Conservation (phyloP, 139 green algal species). For the Pleodorina starrii region DNA sequence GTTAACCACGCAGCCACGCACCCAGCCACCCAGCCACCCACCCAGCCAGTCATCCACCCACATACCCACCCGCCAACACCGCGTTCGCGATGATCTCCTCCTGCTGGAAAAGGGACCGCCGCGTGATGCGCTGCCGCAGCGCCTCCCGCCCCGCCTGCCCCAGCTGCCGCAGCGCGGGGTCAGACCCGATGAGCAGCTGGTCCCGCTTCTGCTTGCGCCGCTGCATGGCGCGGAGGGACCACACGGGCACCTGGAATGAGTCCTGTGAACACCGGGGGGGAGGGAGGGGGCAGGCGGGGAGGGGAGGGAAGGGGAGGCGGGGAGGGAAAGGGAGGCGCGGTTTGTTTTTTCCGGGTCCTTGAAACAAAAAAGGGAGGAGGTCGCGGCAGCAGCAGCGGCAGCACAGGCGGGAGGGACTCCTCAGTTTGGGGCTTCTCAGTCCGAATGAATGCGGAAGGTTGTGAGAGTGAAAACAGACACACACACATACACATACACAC, state of each 20-base stretch:
- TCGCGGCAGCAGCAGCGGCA: too few species aligned
- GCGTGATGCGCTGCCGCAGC: constrained; percentile 29
- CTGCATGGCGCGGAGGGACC: constrained; percentile 54
- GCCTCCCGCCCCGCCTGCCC: constrained; percentile 30
- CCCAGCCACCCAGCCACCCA: too few species aligned
- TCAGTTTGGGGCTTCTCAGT: too few species aligned
- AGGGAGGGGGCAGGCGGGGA: neutral
- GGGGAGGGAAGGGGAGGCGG: neutral
- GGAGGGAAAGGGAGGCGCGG: too few species aligned
- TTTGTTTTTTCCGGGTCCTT: too few species aligned
- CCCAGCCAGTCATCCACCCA: neutral
- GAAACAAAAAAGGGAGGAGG: too few species aligned
- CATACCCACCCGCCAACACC: constrained; percentile 10
- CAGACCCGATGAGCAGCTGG: neutral
- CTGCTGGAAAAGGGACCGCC: constrained; percentile 50
- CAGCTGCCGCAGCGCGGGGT: constrained; percentile 24
- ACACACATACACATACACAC: too few species aligned
- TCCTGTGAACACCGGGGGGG: neutral
- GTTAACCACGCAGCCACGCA: neutral
- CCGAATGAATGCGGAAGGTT: too few species aligned
- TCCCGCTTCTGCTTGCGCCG: constrained; percentile 47
- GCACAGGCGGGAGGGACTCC: too few species aligned
- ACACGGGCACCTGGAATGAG: constrained; percentile 49
- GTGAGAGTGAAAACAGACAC: too few species aligned
- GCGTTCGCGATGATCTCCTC: constrained; percentile 55